Base-by-base conservation (phyloP, 768 basidiomycete genomes). In the Stropharia rugosoannulata region DNA sequence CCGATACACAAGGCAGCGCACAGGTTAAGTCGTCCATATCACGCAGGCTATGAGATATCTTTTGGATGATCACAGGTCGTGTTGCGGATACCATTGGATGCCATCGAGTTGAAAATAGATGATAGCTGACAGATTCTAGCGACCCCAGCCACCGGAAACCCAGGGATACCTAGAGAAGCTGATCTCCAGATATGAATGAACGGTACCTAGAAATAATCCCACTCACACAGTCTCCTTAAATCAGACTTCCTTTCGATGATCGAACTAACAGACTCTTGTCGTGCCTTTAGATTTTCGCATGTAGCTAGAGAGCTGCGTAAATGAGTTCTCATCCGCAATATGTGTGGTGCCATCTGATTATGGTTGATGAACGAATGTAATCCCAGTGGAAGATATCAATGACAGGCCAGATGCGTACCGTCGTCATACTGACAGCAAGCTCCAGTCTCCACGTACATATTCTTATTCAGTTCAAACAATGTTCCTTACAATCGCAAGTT, bases 201-300 rank as follows among this genome's bases (percentile, higher is more conserved):
- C 25, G 55, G 62, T 60, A 56, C 59, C 59, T 63, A 43, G 57
- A 63, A 55, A 61, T 59, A 48, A 53, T 51, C 29, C 19, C 37
- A 51, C 49, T 57, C 49, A 59, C 59, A 59, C 59, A 60, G 35
- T 61, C 56, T 49, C 57, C 57, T 54, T 57, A 59, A 57, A 61
- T 58, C 55, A 54, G 40, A 55, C 61, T 59, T 60, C 62, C 53
- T 54, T 56, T 63, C 57, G 62, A 63, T 63, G 53, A 54, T 52
- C 58, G 41, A 52, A 44, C 48, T 58, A 35, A 53, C 36, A 55
- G 48, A 47, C 41, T 60, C 49, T 50, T 50, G 44, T 38, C 36
- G 59, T 63, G 56, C 59, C 62, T 63, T 55, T 55, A 49, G 48
- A 43, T 57, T 51, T 51, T 48, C 19, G 39, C 13, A 32, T 19